Evolutionary conservation across 495 filamentous ascomycete genomes (phyloP).

Genomic region (Penicillium nucicola): DNA sequence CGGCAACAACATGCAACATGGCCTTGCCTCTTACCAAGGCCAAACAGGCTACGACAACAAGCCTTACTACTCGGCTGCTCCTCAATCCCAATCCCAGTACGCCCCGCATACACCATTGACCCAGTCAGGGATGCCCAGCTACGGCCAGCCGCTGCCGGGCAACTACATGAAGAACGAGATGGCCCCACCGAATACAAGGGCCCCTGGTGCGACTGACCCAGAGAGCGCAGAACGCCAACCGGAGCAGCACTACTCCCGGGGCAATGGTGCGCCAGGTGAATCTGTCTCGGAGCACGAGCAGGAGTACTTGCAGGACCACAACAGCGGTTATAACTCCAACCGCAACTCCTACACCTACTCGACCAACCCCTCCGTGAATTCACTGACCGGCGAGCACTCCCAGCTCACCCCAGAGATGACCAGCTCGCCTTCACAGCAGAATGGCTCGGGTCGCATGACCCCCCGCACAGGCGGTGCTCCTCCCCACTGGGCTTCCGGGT

Average conservation of each 20-base stretch:
- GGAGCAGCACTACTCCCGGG: conserved; percentile 56
- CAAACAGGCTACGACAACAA: conserved; percentile 76
- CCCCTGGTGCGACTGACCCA: conserved; percentile 47
- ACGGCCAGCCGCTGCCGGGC: conserved; percentile 54
- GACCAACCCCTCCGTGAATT: conserved; percentile 57
- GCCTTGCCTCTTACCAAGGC: conserved; percentile 71
- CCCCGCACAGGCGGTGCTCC: conserved; percentile 70
- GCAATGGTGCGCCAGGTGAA: conserved; percentile 55
- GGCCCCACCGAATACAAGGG: conserved; percentile 75
- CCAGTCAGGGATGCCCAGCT: conserved; percentile 68
- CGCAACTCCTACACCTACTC: conserved; percentile 75
- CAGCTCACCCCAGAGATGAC: conserved; percentile 84
- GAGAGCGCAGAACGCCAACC: conserved; percentile 61
- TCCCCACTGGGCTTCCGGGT: conserved; percentile 74
- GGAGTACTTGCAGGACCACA: conserved; percentile 75
- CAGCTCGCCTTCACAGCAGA: conserved; percentile 77
- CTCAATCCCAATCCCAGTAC: conserved; percentile 68
- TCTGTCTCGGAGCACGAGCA: conserved; percentile 75
- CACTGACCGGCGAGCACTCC: conserved; percentile 70
- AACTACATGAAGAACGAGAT: conserved; percentile 88
- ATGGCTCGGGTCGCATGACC: conserved; percentile 81
- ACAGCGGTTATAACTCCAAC: conserved; percentile 60
- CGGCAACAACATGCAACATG: conserved; percentile 62
- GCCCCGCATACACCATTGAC: conserved; percentile 57
- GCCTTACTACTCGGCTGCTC: conserved; percentile 76